Percentiles rank a stretch among this genome's conserved stretches.
Evolutionary conservation across 768 basidiomycete genomes (phyloP).

Genomic region (Leccinum subtestaceum): DNA sequence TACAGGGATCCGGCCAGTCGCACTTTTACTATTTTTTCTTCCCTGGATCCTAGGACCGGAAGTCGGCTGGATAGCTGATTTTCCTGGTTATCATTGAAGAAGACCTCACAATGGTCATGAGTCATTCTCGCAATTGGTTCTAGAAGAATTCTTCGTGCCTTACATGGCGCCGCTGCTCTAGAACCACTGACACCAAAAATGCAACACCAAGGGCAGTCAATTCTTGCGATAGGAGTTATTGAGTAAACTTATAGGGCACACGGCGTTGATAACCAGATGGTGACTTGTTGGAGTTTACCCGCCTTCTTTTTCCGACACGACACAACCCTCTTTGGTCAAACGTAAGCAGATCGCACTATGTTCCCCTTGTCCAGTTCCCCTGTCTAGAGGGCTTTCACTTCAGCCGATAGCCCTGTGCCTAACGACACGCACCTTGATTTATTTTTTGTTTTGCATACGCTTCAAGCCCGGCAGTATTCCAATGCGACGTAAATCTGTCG

Average conservation of each 20-base stretch:
- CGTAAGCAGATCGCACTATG: slow-evolving; percentile 5
- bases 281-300: background rate
- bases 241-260: slow-evolving; percentile 13
- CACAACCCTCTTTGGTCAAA: slow-evolving; percentile 5
- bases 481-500: background rate
- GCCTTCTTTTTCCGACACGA: slow-evolving; percentile 1
- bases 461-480: background rate
- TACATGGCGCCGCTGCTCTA: background rate
- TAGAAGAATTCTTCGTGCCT: background rate
- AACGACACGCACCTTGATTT: background rate
- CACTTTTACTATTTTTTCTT: background rate
- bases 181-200: background rate
- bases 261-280: slow-evolving; percentile 1
- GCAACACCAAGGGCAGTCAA: slow-evolving; percentile 7
- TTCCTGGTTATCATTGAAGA: background rate
- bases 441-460: background rate
- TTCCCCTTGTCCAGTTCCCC: background rate
- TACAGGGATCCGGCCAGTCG: background rate
- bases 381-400: slow-evolving; percentile 1
- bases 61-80: background rate
- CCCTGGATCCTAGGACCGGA: background rate
- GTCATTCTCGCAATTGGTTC: background rate
- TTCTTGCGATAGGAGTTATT: slow-evolving; percentile 9
- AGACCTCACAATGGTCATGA: background rate
- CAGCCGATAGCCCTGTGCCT: slow-evolving; percentile 5